Base-by-base conservation (phyloP, 768 basidiomycete genomes). In the Mycena metata region DNA sequence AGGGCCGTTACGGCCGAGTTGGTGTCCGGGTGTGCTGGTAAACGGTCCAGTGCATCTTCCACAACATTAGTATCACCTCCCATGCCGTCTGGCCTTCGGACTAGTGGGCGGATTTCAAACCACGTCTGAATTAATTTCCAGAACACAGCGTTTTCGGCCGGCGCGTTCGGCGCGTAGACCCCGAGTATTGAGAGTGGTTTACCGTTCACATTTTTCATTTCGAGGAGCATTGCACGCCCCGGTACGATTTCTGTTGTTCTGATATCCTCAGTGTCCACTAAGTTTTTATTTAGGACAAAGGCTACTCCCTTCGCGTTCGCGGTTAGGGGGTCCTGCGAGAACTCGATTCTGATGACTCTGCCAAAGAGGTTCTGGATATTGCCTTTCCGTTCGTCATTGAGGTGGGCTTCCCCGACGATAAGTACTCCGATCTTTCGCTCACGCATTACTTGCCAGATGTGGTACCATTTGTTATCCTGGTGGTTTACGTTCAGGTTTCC, bases 221-320 rank as follows among this genome's bases (percentile, higher is more conserved):
- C 50, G 0, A 69, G n/a, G 4, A 56, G 15, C 16, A 69, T 23
- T 0, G 73, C 75, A 43, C 74, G 50, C 0, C 75, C 71, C 0
- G 74, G 74, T 23, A 74, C 64, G 2, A 75, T 54, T 4, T 50
- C 0, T 1, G 3, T 47, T 12, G 36, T 30, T 4, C 5, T 42
- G 1, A 62, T n/a, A 36, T 56, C 17, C 13, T 70, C 52, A 4
- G 36, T 39, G 11, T 64, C 54, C 3, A 62, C 54, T 2, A 68
- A 7, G 36, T 69, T 41, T 61, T 71, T 72, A 46, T 76, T 75
- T 12, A 75, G 33, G 11, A 71, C 62, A 24, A 75, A 58, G 0
- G 73, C 74, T 1, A 74, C 60, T 3, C 71, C 73, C 35, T 19
- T 41, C 19, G 60, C 70, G 1, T n/a, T 47, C 12, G 49, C 46